These are phyloP conservation scores for Earliella scabrosa DNA, from an alignment of 1,284 basidiomycete species.

Conservation along the genomic window DNA sequence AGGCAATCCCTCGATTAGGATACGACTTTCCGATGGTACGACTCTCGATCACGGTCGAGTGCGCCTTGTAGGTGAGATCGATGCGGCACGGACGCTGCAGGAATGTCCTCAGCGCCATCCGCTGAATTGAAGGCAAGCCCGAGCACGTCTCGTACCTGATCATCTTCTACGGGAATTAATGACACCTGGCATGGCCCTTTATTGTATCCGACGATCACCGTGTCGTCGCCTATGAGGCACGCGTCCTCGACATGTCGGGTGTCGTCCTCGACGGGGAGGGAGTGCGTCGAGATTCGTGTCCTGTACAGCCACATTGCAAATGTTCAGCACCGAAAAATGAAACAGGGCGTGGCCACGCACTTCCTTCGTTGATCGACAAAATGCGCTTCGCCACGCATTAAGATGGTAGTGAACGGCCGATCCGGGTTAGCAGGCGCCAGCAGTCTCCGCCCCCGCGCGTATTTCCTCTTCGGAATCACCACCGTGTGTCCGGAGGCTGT, in stretches of 20 bases:
- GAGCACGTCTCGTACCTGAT: conserved; percentile 25
- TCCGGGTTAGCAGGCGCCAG: conserved; percentile 39
- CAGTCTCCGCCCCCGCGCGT: conserved; percentile 47
- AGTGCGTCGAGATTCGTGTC: conserved; percentile 42
- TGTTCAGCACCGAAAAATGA: conserved; percentile 4
- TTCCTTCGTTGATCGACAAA: conserved; percentile 44
- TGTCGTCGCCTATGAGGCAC: conserved; percentile 43
- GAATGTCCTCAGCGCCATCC: conserved; percentile 7
- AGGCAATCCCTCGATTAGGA: conserved; percentile 41
- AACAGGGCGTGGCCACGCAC: conserved; percentile 30
- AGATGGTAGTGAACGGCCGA: conserved; percentile 48
- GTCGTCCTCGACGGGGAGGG: conserved; percentile 44
- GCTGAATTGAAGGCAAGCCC: conserved; percentile 4
- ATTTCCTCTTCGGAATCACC: conserved; percentile 42
- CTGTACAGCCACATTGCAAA: conserved; percentile 36
- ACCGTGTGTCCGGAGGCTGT: conserved; percentile 26
- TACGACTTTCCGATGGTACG: conserved; percentile 21
- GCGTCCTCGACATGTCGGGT: conserved; percentile 41
- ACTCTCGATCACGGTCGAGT: conserved; percentile 30
- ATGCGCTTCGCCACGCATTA: conserved; percentile 55
- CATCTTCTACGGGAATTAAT: conserved; percentile 38
- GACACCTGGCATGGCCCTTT: conserved; percentile 44
- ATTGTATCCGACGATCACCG: conserved; percentile 48
- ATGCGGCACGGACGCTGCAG: conserved; percentile 29
- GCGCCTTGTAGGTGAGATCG: conserved; percentile 32